Evolutionary conservation across 768 basidiomycete genomes (phyloP), one percentile per base, ranked within the genome.

Genomic region (Dioszegia hungarica): DNA sequence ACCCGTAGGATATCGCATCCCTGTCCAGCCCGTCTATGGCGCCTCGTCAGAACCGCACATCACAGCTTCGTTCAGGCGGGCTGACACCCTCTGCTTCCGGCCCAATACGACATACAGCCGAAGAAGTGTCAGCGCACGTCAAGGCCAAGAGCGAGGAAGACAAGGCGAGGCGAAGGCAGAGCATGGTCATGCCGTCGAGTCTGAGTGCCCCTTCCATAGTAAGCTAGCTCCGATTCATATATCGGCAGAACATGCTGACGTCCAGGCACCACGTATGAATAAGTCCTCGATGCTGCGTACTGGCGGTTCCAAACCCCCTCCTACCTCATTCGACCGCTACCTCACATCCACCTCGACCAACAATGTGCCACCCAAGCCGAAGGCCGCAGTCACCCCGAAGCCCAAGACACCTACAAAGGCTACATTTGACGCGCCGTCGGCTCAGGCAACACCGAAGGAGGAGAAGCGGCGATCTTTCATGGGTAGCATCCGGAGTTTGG

Each of bases 161-260:
- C 28, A 51, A 47, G 51, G 50, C 41, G 15, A 44, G 50, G 34
- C 51, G 64, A 51, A 38, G 68, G 40, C 58, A 56, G 19, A 64
- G 61, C 43, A 59, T 68, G 11, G 54, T 54, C 1, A 31, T 61
- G 8, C 63, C 61, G 5, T 39, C 57, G 8, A 57, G 57, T 44
- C 48, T 64, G 6, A 60, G 63, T 36, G 61, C 57, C 22, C 67
- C 67, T 14, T 22, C 27, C 3, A 68, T 68, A 22, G 67, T 68
- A 22, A 47, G 67, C 60, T 8, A 9, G n/a, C n/a, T n/a, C 25
- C 17, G 14, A n/a, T 36, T 6, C 45, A 15, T 27, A 3, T 17
- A 2, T 36, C 19, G 8, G 3, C 25, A 12, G 10, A 15, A 22
- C 20, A 22, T 25, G 14, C 41, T 24, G 43, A 28, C 27, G 36